phyloP scores from a whole-genome alignment of 345 rosid genomes.

The Gynandropsis gynandra region DNA sequence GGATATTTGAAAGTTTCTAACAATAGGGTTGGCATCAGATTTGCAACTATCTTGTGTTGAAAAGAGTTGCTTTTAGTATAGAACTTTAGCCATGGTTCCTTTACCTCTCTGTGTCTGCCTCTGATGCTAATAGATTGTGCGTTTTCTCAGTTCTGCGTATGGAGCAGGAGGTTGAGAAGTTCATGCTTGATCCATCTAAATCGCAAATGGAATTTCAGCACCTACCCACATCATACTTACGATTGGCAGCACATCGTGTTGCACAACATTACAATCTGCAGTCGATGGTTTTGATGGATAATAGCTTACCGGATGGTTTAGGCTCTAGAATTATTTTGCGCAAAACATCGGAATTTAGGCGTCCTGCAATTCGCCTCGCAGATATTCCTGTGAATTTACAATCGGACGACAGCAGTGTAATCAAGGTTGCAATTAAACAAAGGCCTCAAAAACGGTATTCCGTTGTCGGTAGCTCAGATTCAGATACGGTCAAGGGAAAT shows the following conservation, averaged over 20 bases:
- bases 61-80: too few relatives aligned
- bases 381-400: constrained; percentile 70
- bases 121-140: too few relatives aligned
- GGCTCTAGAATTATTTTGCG: constrained; percentile 61
- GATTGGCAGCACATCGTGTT: constrained; percentile 83
- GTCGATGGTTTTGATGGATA: constrained; percentile 76
- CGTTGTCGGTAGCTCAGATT: constrained; percentile 24
- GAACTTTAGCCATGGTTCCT: too few relatives aligned
- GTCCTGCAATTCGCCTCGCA: constrained; percentile 54
- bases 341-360: constrained; percentile 57
- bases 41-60: too few relatives aligned
- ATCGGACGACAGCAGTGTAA: constrained; percentile 39
- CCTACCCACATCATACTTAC: constrained; percentile 67
- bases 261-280: constrained; percentile 76
- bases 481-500: constrained; percentile 40
- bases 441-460: constrained; percentile 54
- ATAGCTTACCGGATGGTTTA: constrained; percentile 52
- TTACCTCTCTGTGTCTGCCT: too few relatives aligned
- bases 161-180: constrained; percentile 79
- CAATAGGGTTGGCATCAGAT: too few relatives aligned
- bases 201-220: constrained; percentile 73
- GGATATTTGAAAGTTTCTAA: too few relatives aligned
- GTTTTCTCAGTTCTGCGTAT: constrained; percentile 52
- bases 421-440: constrained; percentile 71
- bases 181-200: constrained; percentile 48